These are phyloP conservation scores for Tetradesmus lagerheimii DNA, from an alignment of 139 green algal genomes.

Conservation along the genomic window DNA sequence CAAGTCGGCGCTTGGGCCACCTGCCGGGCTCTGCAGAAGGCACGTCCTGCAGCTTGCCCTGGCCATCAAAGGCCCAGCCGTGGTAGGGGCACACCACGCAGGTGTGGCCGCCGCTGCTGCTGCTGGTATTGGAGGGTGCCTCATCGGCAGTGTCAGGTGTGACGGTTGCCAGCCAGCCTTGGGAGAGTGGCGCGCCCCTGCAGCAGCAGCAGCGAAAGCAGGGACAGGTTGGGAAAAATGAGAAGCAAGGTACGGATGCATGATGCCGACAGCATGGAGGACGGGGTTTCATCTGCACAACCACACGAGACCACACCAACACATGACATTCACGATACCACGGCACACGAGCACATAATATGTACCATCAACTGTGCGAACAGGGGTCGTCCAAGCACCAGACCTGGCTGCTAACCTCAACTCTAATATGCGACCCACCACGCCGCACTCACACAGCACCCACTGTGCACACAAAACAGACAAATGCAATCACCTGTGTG, in stretches of 20 bases:
- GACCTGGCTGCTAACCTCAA: slow-evolving; percentile 56
- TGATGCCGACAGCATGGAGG: no score
- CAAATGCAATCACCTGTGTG: slow-evolving; percentile 83
- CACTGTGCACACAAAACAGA: no score
- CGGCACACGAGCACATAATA: no score
- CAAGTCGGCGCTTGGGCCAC: slow-evolving; percentile 72
- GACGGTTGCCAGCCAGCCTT: slow-evolving; percentile 55
- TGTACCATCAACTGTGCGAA: slow-evolving; percentile 75
- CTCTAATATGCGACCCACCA: no score
- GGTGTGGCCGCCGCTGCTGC: slow-evolving; percentile 55
- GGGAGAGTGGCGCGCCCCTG: slow-evolving; percentile 68
- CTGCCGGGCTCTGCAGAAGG: slow-evolving; percentile 53
- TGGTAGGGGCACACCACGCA: slow-evolving; percentile 85
- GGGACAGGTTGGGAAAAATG: no score
- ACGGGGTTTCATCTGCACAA: no score
- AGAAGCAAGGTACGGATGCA: no score
- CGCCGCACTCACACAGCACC: no score
- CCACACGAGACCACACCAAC: no score
- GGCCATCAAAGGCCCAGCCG: slow-evolving; percentile 83
- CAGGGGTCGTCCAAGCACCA: slow-evolving; percentile 79
- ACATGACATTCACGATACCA: no score
- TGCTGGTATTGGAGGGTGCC: background rate
- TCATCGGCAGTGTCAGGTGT: background rate
- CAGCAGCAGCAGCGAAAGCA: background rate
- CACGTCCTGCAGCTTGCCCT: slow-evolving; percentile 66